phyloP scores from a whole-genome alignment of 305 asterid genomes.

The Fraxinus angustifolia region DNA sequence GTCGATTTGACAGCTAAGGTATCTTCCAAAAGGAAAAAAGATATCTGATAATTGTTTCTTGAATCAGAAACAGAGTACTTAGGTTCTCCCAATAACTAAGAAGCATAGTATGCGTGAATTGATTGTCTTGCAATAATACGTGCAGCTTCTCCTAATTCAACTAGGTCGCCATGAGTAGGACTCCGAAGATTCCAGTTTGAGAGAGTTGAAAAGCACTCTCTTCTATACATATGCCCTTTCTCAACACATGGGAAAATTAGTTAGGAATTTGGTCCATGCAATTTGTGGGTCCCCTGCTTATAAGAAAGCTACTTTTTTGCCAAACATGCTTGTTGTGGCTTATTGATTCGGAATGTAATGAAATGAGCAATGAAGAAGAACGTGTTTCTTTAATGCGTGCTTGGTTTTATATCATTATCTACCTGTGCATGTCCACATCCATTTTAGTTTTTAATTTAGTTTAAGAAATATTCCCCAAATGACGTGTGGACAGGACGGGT shows the following conservation, averaged over 20 bases:
- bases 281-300: not conserved
- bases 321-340: not conserved
- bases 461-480: not conserved
- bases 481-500: constrained; percentile 55
- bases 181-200: too few relatives aligned
- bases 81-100: too few relatives aligned
- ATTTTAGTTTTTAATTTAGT: not conserved
- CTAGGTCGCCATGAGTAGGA: not conserved
- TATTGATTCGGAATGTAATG: not conserved
- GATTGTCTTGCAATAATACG: not conserved
- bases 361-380: not conserved
- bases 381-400: not conserved
- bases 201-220: too few relatives aligned
- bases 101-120: too few relatives aligned
- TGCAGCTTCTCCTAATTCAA: not conserved
- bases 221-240: too few relatives aligned
- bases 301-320: not conserved
- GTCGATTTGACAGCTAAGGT: not conserved
- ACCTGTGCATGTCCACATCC: not conserved
- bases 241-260: not conserved
- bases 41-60: too few relatives aligned
- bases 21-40: too few relatives aligned
- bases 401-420: not conserved
- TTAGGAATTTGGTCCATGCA: not conserved
- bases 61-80: too few relatives aligned